Evolutionary conservation across 306 rosid species (phyloP), one percentile per base, ranked within the genome.

Genomic region (Quercus glauca): DNA sequence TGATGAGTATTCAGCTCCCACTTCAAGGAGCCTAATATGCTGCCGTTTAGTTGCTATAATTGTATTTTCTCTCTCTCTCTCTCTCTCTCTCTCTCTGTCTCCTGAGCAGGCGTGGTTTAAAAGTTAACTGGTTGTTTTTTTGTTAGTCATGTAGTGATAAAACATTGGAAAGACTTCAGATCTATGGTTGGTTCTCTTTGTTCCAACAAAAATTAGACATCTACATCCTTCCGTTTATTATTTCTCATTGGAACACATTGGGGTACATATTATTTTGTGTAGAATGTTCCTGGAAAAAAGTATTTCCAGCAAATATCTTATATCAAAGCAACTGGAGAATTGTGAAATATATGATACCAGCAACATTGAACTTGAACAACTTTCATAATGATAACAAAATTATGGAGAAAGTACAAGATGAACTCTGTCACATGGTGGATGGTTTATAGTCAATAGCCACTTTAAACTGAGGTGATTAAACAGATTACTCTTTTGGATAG

Each of bases 41-140:
- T 88, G 84, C 69, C 91, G 98, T 71, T 71, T 94, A 64, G 78
- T 94, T 81, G 88, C 94, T 55, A 75, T 88, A 70, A 85, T 81
- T 35, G 98, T 94, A 92, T 82, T n/a, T n/a, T 52, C 71, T 81
- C 79, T 59, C 81, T 69, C 83, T 49, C 64, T 80, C 35, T 37
- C 75, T 52, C 77, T 59, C 63, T 65, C 55, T 45, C 74, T 68
- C 41, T 28, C 5, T 55, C 60, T 26, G 68, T 83, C 49, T 1
- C 60, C 28, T 43, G 35, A 61, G 72, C 14, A 7, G 17, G 26
- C 17, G 25, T 35, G 51, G 12, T 45, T 33, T 67, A 19, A 64
- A 31, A 64, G 13, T 28, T 64, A 64, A 14, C 18, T 29, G 3
- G 45, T 1, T 17, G 70, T 64, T 29, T 41, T 29, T 64, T 18